Conservation (phyloP, 2,329 filamentous ascomycete species). For the Exophiala sp. region DNA sequence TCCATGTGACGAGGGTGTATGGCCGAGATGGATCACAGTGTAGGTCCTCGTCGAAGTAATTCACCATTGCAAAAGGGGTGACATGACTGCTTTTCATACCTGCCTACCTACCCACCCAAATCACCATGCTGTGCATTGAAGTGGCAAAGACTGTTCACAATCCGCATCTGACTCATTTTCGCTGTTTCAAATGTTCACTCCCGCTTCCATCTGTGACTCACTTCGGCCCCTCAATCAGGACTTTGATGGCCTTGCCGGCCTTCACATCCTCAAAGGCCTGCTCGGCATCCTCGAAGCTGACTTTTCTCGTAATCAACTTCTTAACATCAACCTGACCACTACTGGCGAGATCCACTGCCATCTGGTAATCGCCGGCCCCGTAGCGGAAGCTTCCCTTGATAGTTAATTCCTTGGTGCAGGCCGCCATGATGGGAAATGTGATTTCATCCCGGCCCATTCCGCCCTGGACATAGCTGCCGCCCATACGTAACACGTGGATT, state of each 20-base stretch:
- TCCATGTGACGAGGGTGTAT: too few species aligned
- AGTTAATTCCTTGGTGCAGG: conserved; percentile 84
- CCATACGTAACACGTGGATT: conserved; percentile 63
- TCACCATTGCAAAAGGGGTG: too few species aligned
- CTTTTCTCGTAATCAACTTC: conserved; percentile 69
- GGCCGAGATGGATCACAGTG: too few species aligned
- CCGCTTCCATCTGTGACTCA: conserved; percentile 3
- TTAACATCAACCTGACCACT: conserved; percentile 67
- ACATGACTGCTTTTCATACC: too few species aligned
- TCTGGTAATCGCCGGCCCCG: conserved; percentile 76
- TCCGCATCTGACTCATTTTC: background rate
- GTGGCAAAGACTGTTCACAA: too few species aligned
- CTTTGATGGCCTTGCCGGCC: conserved; percentile 60
- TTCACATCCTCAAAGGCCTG: conserved; percentile 82
- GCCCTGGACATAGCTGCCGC: conserved; percentile 74
- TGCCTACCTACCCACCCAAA: too few species aligned
- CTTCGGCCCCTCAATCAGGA: conserved; percentile 39
- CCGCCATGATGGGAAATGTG: conserved; percentile 82
- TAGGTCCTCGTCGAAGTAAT: too few species aligned
- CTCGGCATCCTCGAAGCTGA: conserved; percentile 76
- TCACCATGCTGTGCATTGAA: too few species aligned
- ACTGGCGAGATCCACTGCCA: conserved; percentile 71
- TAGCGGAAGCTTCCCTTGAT: conserved; percentile 87
- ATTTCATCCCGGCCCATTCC: conserved; percentile 89
- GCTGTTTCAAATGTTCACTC: too few species aligned